These are phyloP conservation scores for Comarum palustre DNA, from an alignment of 306 rosid genomes.

Conservation along the genomic window DNA sequence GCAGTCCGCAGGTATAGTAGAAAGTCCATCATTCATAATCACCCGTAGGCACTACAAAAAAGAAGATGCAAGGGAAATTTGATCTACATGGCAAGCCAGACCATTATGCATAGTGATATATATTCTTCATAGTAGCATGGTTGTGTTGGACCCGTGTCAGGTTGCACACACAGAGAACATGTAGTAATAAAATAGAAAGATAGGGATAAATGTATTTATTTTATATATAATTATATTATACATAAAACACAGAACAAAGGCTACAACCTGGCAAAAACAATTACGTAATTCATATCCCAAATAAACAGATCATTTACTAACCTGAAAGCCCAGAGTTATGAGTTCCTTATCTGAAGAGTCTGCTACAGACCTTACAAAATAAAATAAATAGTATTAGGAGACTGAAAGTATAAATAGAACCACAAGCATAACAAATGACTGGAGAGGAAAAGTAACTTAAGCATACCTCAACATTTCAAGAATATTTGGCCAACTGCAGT, in stretches of 20 bases:
- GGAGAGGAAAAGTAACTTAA: conserved; percentile 18
- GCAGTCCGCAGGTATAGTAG: conserved; percentile 75
- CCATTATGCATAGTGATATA: background rate
- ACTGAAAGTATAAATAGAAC: conserved; percentile 23
- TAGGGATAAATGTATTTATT: background rate
- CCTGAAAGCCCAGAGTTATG: conserved; percentile 95
- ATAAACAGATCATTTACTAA: conserved; percentile 33
- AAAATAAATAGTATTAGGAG: background rate
- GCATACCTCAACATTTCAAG: conserved; percentile 92
- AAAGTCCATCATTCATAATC: conserved; percentile 91
- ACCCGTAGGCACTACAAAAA: conserved; percentile 66
- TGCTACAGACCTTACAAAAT: conserved; percentile 68
- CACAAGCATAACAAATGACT: conserved; percentile 6
- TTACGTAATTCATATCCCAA: background rate
- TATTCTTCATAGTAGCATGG: background rate
- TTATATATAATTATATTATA: too few relatives aligned
- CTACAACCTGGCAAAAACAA: background rate
- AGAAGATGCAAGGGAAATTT: background rate
- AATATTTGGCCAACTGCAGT: conserved; percentile 82
- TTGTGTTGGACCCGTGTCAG: background rate
- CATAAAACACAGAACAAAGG: background rate
- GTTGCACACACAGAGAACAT: background rate
- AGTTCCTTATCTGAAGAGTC: conserved; percentile 90
- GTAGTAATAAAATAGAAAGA: background rate
- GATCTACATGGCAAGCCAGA: background rate